Evolutionary conservation across 208 protist genomes (phyloP).

Genomic region (Kentomonas sorsogonicus): DNA sequence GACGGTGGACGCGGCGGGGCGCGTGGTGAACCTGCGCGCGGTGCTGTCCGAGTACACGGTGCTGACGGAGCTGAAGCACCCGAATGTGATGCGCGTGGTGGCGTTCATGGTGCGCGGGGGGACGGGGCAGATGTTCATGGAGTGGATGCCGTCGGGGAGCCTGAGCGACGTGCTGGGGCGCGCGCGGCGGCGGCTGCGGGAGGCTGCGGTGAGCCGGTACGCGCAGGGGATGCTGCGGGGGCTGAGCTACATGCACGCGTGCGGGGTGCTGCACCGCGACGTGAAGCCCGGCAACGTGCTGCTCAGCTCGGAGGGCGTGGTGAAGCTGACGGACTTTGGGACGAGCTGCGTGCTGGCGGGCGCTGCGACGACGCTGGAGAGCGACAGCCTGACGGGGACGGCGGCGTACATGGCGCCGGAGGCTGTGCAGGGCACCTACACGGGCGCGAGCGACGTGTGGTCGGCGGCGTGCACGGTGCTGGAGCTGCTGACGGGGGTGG

Average conservation of each 20-base stretch:
- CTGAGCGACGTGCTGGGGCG: slow-evolving; percentile 44
- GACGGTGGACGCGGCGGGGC: slow-evolving; percentile 17
- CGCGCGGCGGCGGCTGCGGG: slow-evolving; percentile 30
- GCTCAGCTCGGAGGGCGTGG: slow-evolving; percentile 48
- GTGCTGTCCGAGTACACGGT: slow-evolving; percentile 65
- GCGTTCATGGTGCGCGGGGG: slow-evolving; percentile 47
- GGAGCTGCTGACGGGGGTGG: slow-evolving; percentile 50
- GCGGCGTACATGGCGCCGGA: slow-evolving; percentile 77
- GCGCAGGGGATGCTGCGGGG: slow-evolving; percentile 39
- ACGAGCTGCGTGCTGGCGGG: slow-evolving; percentile 45
- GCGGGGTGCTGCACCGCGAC: slow-evolving; percentile 77
- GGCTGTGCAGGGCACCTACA: slow-evolving; percentile 47
- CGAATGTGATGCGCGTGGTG: slow-evolving; percentile 63
- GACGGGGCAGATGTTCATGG: slow-evolving; percentile 61
- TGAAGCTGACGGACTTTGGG: slow-evolving; percentile 85
- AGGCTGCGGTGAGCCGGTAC: slow-evolving; percentile 55
- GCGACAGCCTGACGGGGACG: slow-evolving; percentile 44
- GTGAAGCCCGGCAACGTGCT: slow-evolving; percentile 86
- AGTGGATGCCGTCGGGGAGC: slow-evolving; percentile 70
- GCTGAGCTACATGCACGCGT: slow-evolving; percentile 56
- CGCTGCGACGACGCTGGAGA: slow-evolving; percentile 27
- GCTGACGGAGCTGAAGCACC: slow-evolving; percentile 51
- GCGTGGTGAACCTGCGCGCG: slow-evolving; percentile 40
- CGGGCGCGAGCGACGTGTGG: slow-evolving; percentile 80
- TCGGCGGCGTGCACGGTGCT: slow-evolving; percentile 71